Conservation (phyloP, 2,329 filamentous ascomycete genomes). For the Penicillium sp. region DNA sequence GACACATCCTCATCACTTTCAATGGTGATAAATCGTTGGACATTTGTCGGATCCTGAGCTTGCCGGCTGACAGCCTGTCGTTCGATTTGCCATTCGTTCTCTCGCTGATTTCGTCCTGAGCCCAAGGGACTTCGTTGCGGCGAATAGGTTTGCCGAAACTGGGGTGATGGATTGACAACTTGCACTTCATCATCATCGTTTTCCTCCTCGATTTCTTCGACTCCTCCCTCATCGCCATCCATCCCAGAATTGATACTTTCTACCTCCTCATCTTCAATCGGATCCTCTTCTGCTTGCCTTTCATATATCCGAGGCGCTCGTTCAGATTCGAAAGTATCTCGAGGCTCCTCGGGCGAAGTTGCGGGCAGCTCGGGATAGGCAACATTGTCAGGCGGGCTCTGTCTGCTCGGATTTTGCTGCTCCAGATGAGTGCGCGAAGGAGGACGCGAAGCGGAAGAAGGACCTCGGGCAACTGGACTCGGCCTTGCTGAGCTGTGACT, state of each 20-base stretch:
- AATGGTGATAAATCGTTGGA: conserved; percentile 43
- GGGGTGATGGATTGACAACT: conserved; percentile 1
- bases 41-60: conserved; percentile 39
- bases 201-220: background rate
- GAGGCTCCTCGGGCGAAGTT: conserved; percentile 7
- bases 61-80: conserved; percentile 42
- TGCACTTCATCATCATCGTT: conserved; percentile 6
- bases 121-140: background rate
- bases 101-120: conserved; percentile 18
- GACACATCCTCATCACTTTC: conserved; percentile 34
- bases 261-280: background rate
- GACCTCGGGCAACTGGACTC: conserved; percentile 8
- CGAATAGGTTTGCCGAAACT: background rate
- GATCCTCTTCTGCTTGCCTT: conserved; percentile 10
- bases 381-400: conserved; percentile 1
- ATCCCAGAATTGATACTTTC: background rate
- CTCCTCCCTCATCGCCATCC: conserved; percentile 1
- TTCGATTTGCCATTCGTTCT: conserved; percentile 44
- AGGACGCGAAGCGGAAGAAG: background rate
- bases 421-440: background rate
- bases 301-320: conserved; percentile 41
- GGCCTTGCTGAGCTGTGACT: conserved; percentile 11
- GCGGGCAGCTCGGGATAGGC: conserved; percentile 15
- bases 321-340: conserved; percentile 37
- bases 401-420: background rate